Evolutionary conservation across 441 rosid genomes (phyloP).

Genomic region (Lepidium campestre): DNA sequence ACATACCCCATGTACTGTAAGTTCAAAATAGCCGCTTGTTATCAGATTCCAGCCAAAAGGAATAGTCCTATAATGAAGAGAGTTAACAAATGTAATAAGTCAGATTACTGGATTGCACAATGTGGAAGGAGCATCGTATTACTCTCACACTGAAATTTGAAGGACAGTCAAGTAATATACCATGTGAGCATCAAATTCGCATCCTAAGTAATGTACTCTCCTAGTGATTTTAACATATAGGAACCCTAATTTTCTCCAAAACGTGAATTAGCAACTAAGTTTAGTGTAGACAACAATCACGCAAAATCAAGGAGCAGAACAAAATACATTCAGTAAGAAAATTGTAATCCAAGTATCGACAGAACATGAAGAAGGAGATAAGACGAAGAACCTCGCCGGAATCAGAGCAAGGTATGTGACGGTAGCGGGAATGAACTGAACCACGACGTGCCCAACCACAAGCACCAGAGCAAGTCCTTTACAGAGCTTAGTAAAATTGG

Average conservation of each 20-base stretch:
- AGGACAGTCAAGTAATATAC: not conserved
- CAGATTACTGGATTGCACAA: not conserved
- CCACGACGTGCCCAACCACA: slow-evolving; percentile 62
- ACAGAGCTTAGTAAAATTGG: slow-evolving; percentile 85
- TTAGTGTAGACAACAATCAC: not conserved
- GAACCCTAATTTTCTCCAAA: not conserved
- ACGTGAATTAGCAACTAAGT: not conserved
- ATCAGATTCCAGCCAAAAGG: slow-evolving; percentile 96
- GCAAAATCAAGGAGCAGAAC: not conserved
- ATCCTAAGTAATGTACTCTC: not conserved
- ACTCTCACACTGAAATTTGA: not conserved
- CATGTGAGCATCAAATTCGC: not conserved
- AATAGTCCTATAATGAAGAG: slow-evolving; percentile 64
- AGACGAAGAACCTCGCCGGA: slow-evolving; percentile 69
- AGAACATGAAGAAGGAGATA: not conserved
- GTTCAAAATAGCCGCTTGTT: slow-evolving; percentile 87
- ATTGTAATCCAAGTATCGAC: not conserved
- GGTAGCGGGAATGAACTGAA: slow-evolving; percentile 73
- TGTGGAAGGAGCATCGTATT: not conserved
- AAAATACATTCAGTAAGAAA: not conserved
- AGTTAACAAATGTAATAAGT: not conserved
- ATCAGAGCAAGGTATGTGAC: slow-evolving; percentile 73
- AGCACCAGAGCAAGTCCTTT: slow-evolving; percentile 85
- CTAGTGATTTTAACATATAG: not conserved
- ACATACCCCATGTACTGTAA: slow-evolving; percentile 75